Evolutionary conservation across 345 rosid species (phyloP).

Genomic region (Anastatica hierochuntica): DNA sequence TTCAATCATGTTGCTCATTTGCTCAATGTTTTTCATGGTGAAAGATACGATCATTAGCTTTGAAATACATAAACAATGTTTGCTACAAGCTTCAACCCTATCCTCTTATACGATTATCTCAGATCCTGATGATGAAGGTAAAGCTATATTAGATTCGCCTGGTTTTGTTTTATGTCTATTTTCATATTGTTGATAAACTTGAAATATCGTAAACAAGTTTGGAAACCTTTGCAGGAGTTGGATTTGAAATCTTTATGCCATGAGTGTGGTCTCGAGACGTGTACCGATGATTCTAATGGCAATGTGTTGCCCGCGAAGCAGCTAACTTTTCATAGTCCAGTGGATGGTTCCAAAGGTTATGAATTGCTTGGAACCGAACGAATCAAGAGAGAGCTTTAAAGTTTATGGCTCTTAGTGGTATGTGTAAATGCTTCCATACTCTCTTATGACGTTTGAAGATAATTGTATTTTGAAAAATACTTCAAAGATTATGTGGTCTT

Average conservation of each 20-base stretch:
- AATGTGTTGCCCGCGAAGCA: conserved; percentile 60
- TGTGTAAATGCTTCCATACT: neutral
- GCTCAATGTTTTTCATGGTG: conserved; percentile 10
- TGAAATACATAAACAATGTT: conserved; percentile 55
- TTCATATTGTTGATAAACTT: conserved; percentile 6
- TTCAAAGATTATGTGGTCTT: neutral
- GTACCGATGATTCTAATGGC: conserved; percentile 37
- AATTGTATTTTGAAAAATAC: neutral
- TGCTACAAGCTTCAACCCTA: conserved; percentile 95
- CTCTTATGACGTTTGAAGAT: neutral
- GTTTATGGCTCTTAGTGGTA: neutral
- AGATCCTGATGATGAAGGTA: conserved; percentile 69
- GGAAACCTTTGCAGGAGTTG: conserved; percentile 42
- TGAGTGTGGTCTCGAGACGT: conserved; percentile 68
- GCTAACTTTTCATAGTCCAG: conserved; percentile 40
- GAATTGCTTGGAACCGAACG: conserved; percentile 34
- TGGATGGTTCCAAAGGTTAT: conserved; percentile 36
- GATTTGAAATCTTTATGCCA: conserved; percentile 60
- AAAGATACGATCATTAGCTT: conserved; percentile 54
- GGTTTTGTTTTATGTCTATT: neutral
- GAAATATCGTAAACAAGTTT: conserved; percentile 4
- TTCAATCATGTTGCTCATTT: conserved; percentile 8
- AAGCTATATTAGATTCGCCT: neutral
- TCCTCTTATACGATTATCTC: conserved; percentile 51
- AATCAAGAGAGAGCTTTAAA: conserved; percentile 17